Evolutionary conservation across 2,329 filamentous ascomycete genomes (phyloP), one percentile per base, ranked within the genome.

Genomic region (Pseudocercospora eumusae): DNA sequence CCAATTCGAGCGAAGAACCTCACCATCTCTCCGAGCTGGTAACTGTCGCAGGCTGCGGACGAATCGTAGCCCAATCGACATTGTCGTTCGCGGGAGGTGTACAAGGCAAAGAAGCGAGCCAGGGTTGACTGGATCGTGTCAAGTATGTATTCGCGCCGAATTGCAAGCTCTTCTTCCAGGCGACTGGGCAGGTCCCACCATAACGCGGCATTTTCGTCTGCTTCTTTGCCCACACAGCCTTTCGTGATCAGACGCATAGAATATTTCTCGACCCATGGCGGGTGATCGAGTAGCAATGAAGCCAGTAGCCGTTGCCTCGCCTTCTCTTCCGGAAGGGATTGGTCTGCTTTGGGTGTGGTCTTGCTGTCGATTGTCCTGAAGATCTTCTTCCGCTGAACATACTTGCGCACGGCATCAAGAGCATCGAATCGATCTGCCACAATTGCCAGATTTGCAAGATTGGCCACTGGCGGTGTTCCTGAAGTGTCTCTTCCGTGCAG

Each of bases 11-110:
- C 77, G 36, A 92, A 83, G 75, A 92, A 92, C 67, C 86, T 86
- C 65, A 91, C 76, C 81, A 90, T 90, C 75, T 92, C 88, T 21
- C 89, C 90, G 0, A 93, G 83, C 75, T 93, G 90, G 70, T 89
- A 93, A 1, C 86, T 87, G 76, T 93, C 90, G 74, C 90, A 92
- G 45, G 88, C 85, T 1, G 83, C 76, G 64, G 86, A 89, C 1
- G 86, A 87, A 70, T 91, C 88, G 74, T 92, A 92, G 57, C 89
- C 89, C 0, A 91, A 81, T 69, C 86, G 86, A 75, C 90, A 92
- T 72, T 92, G 89, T 25, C 80, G 75, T 27, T 81, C 81, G n/a
- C 86, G 84, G 9, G 88, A 89, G 0, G 85, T 84, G 73, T 92
- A 92, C 0, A 89, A 77, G 6, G 74, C 72, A 2, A 92, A 77